Conservation (phyloP, 495 filamentous ascomycete genomes). For the Aspergillus egyptiacus region DNA sequence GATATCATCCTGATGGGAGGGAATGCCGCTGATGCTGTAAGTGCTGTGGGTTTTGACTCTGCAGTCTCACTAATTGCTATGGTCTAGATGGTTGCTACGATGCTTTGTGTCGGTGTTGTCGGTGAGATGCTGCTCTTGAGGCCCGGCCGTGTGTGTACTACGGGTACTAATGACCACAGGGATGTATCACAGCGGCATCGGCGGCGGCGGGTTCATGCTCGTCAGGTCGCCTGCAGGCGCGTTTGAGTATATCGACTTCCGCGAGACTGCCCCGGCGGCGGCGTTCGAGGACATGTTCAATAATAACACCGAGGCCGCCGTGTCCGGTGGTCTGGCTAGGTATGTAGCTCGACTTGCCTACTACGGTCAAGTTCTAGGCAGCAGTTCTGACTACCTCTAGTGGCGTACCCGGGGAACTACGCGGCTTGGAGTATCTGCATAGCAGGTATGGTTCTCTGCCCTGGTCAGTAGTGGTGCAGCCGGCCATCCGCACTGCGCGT, state of each 20-base stretch:
- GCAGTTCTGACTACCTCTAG: slow-evolving; percentile 18
- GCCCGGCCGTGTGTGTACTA: neutral
- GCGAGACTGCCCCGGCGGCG: slow-evolving; percentile 76
- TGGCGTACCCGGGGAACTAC: slow-evolving; percentile 77
- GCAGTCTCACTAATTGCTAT: neutral
- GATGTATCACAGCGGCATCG: slow-evolving; percentile 85
- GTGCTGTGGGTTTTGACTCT: too few species aligned
- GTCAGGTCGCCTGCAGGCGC: slow-evolving; percentile 56
- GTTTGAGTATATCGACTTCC: slow-evolving; percentile 77
- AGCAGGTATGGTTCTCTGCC: slow-evolving; percentile 62
- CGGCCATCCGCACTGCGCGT: slow-evolving; percentile 67
- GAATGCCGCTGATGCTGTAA: slow-evolving; percentile 67
- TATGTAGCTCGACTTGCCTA: slow-evolving; percentile 13
- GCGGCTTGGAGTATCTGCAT: slow-evolving; percentile 72
- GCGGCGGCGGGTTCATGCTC: slow-evolving; percentile 85
- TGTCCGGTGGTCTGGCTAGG: slow-evolving; percentile 62
- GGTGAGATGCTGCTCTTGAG: slow-evolving; percentile 34
- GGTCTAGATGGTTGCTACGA: slow-evolving; percentile 61
- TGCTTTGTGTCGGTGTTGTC: slow-evolving; percentile 68
- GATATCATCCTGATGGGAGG: slow-evolving; percentile 63
- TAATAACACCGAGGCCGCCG: slow-evolving; percentile 44
- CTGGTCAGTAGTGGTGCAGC: slow-evolving; percentile 64
- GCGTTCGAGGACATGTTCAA: slow-evolving; percentile 77
- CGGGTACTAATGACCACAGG: slow-evolving; percentile 25
- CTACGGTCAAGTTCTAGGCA: too few species aligned